Conservation (phyloP, 345 rosid genomes). For the Jatropha curcas region DNA sequence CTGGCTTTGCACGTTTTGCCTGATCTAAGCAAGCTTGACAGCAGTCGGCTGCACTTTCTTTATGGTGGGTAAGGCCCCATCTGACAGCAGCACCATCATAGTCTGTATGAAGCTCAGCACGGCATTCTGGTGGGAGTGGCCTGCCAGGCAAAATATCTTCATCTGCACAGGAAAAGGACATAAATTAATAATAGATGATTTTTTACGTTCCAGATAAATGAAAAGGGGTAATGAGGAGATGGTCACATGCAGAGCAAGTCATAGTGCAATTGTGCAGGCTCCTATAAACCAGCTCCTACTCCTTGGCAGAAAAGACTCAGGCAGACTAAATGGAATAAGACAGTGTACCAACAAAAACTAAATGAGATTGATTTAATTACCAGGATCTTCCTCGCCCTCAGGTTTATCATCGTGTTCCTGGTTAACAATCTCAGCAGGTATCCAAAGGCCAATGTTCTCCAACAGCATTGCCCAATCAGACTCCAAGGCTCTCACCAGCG, state of each 20-base stretch:
- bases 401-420: slow-evolving; percentile 85
- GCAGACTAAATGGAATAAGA: not conserved
- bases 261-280: slow-evolving; percentile 5
- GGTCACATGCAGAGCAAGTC: not conserved
- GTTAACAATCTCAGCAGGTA: slow-evolving; percentile 67
- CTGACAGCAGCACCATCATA: slow-evolving; percentile 88
- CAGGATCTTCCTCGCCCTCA: slow-evolving; percentile 72
- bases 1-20: slow-evolving; percentile 72
- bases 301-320: not conserved
- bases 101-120: slow-evolving; percentile 84
- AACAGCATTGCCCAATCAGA: slow-evolving; percentile 72
- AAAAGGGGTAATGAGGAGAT: not conserved
- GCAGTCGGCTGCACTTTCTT: slow-evolving; percentile 98
- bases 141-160: slow-evolving; percentile 84
- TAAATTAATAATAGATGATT: not conserved
- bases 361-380: slow-evolving; percentile 37
- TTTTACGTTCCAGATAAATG: not conserved
- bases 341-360: not conserved
- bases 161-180: slow-evolving; percentile 41
- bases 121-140: slow-evolving; percentile 74
- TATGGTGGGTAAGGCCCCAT: slow-evolving; percentile 96
- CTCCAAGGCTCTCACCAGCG: slow-evolving; percentile 73
- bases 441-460: slow-evolving; percentile 89
- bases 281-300: not conserved
- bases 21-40: slow-evolving; percentile 97